Evolutionary conservation across 352 stramenopile genomes (phyloP).

Genomic region (Phytophthora citricola): DNA sequence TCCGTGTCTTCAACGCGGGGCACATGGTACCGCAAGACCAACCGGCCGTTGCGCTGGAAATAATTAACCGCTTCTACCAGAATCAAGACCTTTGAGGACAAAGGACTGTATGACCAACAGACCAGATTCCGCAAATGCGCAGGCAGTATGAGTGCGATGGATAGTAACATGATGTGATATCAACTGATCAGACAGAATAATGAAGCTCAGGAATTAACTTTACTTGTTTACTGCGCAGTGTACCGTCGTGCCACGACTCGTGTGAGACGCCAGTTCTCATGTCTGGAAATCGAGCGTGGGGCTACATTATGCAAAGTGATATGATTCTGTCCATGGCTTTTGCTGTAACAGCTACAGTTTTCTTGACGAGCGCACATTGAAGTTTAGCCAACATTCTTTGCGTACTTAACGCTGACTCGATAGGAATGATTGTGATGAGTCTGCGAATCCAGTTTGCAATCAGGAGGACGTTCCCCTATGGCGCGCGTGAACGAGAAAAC

Average conservation of each 20-base stretch:
- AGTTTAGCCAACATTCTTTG: not conserved
- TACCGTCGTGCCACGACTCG: too few species aligned
- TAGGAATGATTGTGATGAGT: constrained; percentile 2
- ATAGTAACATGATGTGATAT: constrained; percentile 11
- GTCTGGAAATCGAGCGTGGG: too few species aligned
- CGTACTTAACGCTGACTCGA: constrained; percentile 1
- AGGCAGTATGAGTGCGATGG: constrained; percentile 4
- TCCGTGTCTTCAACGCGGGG: constrained; percentile 92
- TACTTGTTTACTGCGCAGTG: too few species aligned
- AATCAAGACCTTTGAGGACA: constrained; percentile 15
- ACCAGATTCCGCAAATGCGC: not conserved
- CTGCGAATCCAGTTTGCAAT: constrained; percentile 7
- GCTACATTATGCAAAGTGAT: too few species aligned
- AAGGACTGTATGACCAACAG: not conserved
- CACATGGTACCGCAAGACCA: constrained; percentile 95
- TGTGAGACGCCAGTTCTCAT: too few species aligned
- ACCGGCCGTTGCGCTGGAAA: constrained; percentile 84
- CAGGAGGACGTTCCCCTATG: not conserved
- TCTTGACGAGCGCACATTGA: not conserved
- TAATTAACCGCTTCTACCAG: constrained; percentile 92
- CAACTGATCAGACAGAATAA: not conserved
- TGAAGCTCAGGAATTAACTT: not conserved
- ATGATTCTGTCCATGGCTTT: too few species aligned
- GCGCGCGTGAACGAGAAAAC: constrained; percentile 10
- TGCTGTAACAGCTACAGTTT: too few species aligned